Percentiles rank a stretch among this genome's conserved stretches.
Conservation (phyloP, 163 green algal species). For the Trebouxiophyceae sp. region DNA sequence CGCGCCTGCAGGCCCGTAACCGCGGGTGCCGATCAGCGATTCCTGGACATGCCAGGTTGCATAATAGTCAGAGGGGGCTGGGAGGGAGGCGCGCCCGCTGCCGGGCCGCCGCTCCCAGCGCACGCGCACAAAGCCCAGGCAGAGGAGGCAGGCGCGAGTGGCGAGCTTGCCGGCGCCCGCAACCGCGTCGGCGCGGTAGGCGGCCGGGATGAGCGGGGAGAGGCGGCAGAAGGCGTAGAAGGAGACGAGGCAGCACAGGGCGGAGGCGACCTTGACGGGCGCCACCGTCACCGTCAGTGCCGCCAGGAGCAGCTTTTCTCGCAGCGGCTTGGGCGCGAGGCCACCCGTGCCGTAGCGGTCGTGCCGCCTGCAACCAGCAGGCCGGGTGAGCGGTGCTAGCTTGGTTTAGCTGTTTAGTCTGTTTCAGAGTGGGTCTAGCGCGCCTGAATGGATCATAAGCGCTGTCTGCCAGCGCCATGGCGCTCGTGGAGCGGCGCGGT, state of each 20-base stretch:
- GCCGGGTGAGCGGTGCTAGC: no score
- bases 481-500: no score
- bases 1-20: neutral
- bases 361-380: neutral
- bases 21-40: no score
- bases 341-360: neutral
- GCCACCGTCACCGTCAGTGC: neutral
- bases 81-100: no score
- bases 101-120: no score
- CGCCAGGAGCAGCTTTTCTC: neutral
- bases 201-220: conserved; percentile 20
- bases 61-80: no score
- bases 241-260: conserved; percentile 20
- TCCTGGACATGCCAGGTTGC: no score
- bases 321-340: neutral
- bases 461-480: no score
- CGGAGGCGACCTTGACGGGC: neutral
- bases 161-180: conserved; percentile 7
- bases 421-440: no score
- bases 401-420: no score
- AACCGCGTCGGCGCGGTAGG: conserved; percentile 1
- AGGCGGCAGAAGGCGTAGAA: conserved; percentile 37
- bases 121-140: conserved; percentile 35
- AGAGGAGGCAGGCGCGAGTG: conserved; percentile 36
- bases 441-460: no score